Evolutionary conservation across 768 basidiomycete species (phyloP).

Genomic region (Hericium rajendrae): DNA sequence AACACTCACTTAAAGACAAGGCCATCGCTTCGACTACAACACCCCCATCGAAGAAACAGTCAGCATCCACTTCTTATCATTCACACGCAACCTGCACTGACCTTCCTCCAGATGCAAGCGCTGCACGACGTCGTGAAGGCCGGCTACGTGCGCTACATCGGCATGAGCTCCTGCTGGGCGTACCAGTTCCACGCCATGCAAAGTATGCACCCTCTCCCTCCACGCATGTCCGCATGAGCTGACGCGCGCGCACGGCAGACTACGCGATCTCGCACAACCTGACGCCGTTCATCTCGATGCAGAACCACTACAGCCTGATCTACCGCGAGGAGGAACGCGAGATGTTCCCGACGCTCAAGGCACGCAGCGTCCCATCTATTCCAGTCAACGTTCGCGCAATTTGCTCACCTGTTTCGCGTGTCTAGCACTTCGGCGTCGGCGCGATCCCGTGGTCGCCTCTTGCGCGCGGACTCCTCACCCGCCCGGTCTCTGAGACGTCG

Average conservation of each 20-base stretch:
- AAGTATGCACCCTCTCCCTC: conserved; percentile 16
- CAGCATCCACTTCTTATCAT: neutral
- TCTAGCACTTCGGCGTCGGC: conserved; percentile 25
- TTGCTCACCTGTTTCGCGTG: neutral
- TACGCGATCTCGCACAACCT: conserved; percentile 21
- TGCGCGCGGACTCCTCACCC: conserved; percentile 18
- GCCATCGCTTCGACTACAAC: conserved; percentile 32
- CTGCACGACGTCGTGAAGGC: conserved; percentile 33
- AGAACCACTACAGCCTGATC: conserved; percentile 32
- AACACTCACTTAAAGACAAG: conserved; percentile 1
- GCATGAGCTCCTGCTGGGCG: conserved; percentile 23
- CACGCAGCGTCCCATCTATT: neutral
- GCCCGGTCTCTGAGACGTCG: conserved; percentile 16
- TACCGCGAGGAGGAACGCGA: conserved; percentile 37
- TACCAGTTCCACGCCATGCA: conserved; percentile 23
- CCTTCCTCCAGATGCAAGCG: conserved; percentile 27
- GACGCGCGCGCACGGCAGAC: conserved; percentile 6
- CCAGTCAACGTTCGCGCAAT: neutral
- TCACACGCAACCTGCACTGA: neutral
- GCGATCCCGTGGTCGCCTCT: conserved; percentile 33
- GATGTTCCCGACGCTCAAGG: conserved; percentile 24
- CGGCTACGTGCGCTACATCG: conserved; percentile 31
- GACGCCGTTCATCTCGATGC: conserved; percentile 39
- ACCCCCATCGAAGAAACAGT: conserved; percentile 33
- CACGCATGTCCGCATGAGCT: too few species aligned